These are phyloP conservation scores for Delphinella strobiligena DNA, from an alignment of 2,329 filamentous ascomycete species.

Conservation along the genomic window DNA sequence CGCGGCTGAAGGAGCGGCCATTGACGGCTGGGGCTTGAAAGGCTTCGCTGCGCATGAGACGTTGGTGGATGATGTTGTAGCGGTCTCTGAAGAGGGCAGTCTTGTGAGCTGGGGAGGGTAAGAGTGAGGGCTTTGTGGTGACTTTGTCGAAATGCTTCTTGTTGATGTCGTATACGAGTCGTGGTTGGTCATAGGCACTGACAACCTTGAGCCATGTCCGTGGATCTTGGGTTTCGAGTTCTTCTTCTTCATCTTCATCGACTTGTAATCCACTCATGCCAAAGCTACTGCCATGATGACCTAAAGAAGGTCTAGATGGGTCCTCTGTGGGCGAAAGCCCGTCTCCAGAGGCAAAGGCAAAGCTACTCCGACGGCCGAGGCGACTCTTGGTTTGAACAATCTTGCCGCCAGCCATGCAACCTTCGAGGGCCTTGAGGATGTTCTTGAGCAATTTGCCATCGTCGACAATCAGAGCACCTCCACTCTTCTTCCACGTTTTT, in stretches of 20 bases:
- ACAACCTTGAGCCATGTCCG: constrained; percentile 76
- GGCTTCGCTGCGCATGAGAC: constrained; percentile 80
- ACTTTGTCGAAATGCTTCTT: constrained; percentile 82
- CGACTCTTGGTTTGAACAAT: constrained; percentile 42
- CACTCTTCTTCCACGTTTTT: constrained; percentile 79
- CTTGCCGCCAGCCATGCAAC: constrained; percentile 78
- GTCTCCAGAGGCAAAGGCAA: constrained; percentile 41
- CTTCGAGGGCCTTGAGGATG: constrained; percentile 74
- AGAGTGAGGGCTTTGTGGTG: constrained; percentile 28
- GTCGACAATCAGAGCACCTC: constrained; percentile 83
- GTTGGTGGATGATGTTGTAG: constrained; percentile 85
- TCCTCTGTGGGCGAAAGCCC: constrained; percentile 16
- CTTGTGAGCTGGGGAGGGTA: constrained; percentile 71
- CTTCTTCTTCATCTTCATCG: constrained; percentile 46
- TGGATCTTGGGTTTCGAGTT: constrained; percentile 53
- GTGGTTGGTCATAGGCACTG: constrained; percentile 74
- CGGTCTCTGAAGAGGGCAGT: constrained; percentile 78
- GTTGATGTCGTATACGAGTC: constrained; percentile 58
- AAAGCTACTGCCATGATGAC: constrained; percentile 41
- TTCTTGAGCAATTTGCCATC: constrained; percentile 60
- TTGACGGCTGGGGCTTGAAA: constrained; percentile 67
- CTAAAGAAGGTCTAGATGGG: constrained; percentile 10
- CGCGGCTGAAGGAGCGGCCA: constrained; percentile 41
- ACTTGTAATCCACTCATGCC: constrained; percentile 38
- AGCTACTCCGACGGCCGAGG: constrained; percentile 51